Conservation (phyloP, 2,329 filamentous ascomycete species). For the Orbilia ellipsospora region DNA sequence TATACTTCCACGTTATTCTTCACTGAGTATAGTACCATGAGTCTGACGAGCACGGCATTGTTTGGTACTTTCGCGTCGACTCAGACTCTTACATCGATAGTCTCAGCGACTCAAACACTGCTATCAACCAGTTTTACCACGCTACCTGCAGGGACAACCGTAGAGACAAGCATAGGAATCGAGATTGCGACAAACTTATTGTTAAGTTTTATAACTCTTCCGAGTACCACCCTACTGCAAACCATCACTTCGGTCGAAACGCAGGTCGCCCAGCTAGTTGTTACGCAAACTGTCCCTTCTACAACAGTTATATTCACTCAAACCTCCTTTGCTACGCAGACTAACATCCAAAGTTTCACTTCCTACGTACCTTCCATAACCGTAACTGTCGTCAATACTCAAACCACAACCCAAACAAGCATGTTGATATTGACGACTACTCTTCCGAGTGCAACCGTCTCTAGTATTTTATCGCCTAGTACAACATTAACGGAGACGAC, state of each 20-base stretch:
- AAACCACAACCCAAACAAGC: slow-evolving; percentile 10
- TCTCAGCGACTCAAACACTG: background rate
- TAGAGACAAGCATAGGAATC: background rate
- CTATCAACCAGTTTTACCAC: background rate
- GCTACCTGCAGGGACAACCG: background rate
- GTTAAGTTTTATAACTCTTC: slow-evolving; percentile 8
- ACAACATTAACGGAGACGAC: slow-evolving; percentile 5
- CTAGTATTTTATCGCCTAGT: background rate
- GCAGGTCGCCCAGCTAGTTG: slow-evolving; percentile 1
- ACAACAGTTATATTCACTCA: background rate
- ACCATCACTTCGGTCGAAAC: slow-evolving; percentile 6
- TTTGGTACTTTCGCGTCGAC: slow-evolving; percentile 1
- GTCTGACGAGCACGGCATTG: slow-evolving; percentile 1
- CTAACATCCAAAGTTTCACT: background rate
- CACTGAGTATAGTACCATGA: slow-evolving; percentile 14
- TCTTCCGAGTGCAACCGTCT: slow-evolving; percentile 12
- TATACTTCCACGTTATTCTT: slow-evolving; percentile 7
- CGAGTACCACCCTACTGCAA: slow-evolving; percentile 5
- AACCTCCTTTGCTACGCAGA: slow-evolving; percentile 4
- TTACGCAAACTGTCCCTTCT: slow-evolving; percentile 13
- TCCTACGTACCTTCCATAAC: slow-evolving; percentile 9
- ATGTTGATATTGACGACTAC: slow-evolving; percentile 4
- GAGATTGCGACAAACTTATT: background rate
- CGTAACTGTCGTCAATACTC: background rate
- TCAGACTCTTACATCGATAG: background rate